Evolutionary conservation across 495 filamentous ascomycete species (phyloP).

Genomic region (Mytilinidion resinicola): DNA sequence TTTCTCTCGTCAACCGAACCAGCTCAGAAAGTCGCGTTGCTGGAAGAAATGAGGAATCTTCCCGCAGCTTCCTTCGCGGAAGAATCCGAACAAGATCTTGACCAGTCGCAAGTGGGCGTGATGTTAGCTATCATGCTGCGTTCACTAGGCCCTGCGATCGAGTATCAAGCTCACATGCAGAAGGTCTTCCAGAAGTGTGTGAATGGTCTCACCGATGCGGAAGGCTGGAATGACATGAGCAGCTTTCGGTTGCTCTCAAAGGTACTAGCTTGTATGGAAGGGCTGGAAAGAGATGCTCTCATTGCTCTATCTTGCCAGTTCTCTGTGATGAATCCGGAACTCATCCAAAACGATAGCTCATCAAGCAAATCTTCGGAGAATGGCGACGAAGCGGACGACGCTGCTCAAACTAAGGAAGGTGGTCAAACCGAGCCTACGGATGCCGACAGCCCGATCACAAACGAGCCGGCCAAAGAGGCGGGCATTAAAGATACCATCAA

Average conservation of each 20-base stretch:
- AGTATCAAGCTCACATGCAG: constrained; percentile 23
- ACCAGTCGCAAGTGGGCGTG: constrained; percentile 8
- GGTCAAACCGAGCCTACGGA: too few species aligned
- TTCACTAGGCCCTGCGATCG: constrained; percentile 17
- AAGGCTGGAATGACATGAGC: constrained; percentile 23
- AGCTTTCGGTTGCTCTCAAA: constrained; percentile 18
- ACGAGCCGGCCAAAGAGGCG: too few species aligned
- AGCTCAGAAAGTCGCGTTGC: neutral
- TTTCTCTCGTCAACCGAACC: neutral
- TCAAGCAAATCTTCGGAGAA: too few species aligned
- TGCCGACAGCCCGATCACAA: too few species aligned
- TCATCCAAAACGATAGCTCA: too few species aligned
- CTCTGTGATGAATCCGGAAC: too few species aligned
- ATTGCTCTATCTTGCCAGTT: too few species aligned
- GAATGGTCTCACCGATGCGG: constrained; percentile 18
- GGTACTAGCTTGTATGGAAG: constrained; percentile 9
- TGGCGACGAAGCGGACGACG: too few species aligned
- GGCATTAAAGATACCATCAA: too few species aligned
- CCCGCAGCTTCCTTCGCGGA: neutral
- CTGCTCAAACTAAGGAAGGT: too few species aligned
- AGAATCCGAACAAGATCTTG: constrained; percentile 1
- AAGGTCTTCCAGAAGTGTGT: constrained; percentile 18
- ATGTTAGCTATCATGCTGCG: constrained; percentile 19
- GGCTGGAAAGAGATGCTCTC: constrained; percentile 9
- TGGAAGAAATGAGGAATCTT: neutral